Percentiles rank a stretch among this genome's conserved stretches.
Conservation (phyloP, 1,284 basidiomycete genomes). For the Ceratobasidium sp. region DNA sequence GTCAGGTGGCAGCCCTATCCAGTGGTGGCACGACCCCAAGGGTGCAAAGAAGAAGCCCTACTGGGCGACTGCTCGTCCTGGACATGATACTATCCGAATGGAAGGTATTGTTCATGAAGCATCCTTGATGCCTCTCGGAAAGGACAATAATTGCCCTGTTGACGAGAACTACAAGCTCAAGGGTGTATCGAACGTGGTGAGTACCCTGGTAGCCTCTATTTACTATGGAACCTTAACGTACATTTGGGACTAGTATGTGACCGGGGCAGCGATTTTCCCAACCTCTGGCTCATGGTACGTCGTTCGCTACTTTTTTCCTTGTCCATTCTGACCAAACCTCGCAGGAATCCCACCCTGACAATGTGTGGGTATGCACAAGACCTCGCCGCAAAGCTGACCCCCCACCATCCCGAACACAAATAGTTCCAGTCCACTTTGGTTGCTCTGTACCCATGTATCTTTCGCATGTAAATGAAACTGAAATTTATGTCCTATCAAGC, state of each 20-base stretch:
- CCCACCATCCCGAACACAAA: neutral
- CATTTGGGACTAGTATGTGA: constrained; percentile 44
- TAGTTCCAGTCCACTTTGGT: no score
- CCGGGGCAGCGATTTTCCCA: constrained; percentile 49
- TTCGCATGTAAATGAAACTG: no score
- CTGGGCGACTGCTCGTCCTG: constrained; percentile 19
- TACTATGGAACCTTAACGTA: neutral
- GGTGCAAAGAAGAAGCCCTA: neutral
- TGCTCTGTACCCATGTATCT: no score
- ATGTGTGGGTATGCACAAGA: constrained; percentile 52
- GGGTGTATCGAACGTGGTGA: constrained; percentile 26
- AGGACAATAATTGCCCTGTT: constrained; percentile 19
- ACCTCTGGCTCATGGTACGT: constrained; percentile 47
- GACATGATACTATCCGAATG: constrained; percentile 41
- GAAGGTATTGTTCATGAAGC: constrained; percentile 51
- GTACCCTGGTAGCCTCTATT: neutral
- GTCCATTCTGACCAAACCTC: neutral
- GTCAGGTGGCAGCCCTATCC: constrained; percentile 40
- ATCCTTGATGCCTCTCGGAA: constrained; percentile 46
- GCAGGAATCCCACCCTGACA: constrained; percentile 48
- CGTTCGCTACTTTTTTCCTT: neutral
- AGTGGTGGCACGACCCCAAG: constrained; percentile 50
- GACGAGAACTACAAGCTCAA: constrained; percentile 35
- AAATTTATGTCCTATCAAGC: no score
- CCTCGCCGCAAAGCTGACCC: constrained; percentile 49